Conservation (phyloP, 352 stramenopile species). For the Paralagenidium karlingii region DNA sequence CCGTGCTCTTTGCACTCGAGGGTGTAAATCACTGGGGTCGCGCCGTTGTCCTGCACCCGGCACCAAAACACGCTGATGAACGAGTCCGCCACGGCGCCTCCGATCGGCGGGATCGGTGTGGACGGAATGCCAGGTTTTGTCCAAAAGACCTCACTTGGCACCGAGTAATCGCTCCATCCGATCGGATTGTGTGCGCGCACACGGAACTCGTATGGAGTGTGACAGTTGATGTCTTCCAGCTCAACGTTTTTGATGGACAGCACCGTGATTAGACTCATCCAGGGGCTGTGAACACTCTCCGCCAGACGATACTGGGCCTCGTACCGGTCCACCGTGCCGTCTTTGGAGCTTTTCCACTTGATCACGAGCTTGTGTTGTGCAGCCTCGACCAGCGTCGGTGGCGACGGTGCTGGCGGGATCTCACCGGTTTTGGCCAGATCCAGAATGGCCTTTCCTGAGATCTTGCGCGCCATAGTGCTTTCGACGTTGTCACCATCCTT, state of each 20-base stretch:
- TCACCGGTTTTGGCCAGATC: conserved; percentile 27
- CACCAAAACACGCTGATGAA: conserved; percentile 70
- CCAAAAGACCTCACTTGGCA: conserved; percentile 30
- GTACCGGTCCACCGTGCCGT: conserved; percentile 61
- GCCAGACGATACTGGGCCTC: conserved; percentile 49
- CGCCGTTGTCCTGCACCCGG: conserved; percentile 35
- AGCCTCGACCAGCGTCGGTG: conserved; percentile 30
- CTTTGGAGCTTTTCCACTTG: conserved; percentile 38
- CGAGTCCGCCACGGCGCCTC: conserved; percentile 39
- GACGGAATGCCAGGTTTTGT: conserved; percentile 36
- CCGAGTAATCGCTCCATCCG: conserved; percentile 57
- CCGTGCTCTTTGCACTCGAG: conserved; percentile 37
- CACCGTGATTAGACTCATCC: conserved; percentile 23
- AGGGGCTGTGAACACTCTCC: conserved; percentile 31
- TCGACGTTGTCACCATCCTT: background rate
- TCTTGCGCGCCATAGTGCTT: conserved; percentile 21
- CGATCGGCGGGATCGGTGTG: conserved; percentile 28
- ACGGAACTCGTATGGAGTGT: conserved; percentile 43
- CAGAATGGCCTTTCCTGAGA: conserved; percentile 53
- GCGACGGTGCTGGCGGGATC: conserved; percentile 14
- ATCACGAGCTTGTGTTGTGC: conserved; percentile 35
- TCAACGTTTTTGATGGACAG: conserved; percentile 20
- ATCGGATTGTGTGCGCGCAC: conserved; percentile 47
- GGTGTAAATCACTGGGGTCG: conserved; percentile 40
- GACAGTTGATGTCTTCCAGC: conserved; percentile 28